These are phyloP conservation scores for Lachnellula suecica DNA, from an alignment of 2,329 filamentous ascomycete species.

Conservation along the genomic window DNA sequence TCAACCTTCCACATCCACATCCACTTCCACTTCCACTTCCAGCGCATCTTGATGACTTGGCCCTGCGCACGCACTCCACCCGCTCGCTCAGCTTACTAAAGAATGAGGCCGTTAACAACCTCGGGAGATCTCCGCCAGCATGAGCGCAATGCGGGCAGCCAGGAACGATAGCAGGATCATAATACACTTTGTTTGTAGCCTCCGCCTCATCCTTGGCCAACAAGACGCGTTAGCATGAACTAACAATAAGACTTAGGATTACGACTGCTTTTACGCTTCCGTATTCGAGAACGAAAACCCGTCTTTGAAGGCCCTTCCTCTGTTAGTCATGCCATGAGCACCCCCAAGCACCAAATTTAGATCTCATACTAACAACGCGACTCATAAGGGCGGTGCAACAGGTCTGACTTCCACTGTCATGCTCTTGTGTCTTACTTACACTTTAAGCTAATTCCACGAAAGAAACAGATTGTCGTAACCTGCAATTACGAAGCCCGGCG, in stretches of 20 bases:
- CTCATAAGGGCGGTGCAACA: slow-evolving; percentile 32
- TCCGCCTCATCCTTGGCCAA: slow-evolving; percentile 11
- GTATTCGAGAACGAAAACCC: slow-evolving; percentile 80
- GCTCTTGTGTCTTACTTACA: neutral
- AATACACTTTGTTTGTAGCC: slow-evolving; percentile 68
- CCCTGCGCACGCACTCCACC: neutral
- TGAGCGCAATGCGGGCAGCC: slow-evolving; percentile 16
- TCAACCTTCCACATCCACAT: neutral
- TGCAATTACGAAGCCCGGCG: slow-evolving; percentile 91
- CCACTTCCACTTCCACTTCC: neutral
- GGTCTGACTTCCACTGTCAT: slow-evolving; percentile 18
- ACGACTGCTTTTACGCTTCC: slow-evolving; percentile 93
- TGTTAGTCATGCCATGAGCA: slow-evolving; percentile 64
- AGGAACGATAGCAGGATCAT: slow-evolving; percentile 67
- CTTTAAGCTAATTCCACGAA: slow-evolving; percentile 35
- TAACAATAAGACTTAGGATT: slow-evolving; percentile 51
- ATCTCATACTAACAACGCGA: slow-evolving; percentile 1
- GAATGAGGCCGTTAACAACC: neutral
- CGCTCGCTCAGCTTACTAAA: neutral
- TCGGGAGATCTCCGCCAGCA: neutral
- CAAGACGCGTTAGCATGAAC: slow-evolving; percentile 8
- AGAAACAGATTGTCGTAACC: slow-evolving; percentile 90
- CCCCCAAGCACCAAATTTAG: neutral
- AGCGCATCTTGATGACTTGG: neutral
- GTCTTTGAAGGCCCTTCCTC: slow-evolving; percentile 65